A percentile compares a stretch with the other conserved stretches of the same genome.
phyloP scores from a whole-genome alignment of 1,284 basidiomycete genomes.

The Ustilago sp. region DNA sequence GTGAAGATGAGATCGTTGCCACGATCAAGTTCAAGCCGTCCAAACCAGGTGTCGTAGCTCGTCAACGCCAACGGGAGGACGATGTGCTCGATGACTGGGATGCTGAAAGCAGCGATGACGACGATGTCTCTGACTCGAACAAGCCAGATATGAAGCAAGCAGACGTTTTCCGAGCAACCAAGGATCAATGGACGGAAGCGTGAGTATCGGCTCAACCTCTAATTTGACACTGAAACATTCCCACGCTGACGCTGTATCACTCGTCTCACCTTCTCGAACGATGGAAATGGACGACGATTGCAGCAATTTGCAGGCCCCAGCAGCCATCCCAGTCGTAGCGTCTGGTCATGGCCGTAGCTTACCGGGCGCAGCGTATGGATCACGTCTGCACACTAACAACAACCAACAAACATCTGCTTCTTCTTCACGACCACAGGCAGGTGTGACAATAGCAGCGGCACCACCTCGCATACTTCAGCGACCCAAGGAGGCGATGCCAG shows the following conservation, averaged over 20 bases:
- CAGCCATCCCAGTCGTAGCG: conserved; percentile 22
- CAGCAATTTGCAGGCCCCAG: conserved; percentile 41
- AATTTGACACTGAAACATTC: not conserved
- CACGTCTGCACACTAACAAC: conserved; percentile 11
- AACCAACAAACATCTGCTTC: not conserved
- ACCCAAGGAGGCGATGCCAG: conserved; percentile 35
- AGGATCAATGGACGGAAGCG: conserved; percentile 45
- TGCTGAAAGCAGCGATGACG: conserved; percentile 42
- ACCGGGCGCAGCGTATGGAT: conserved; percentile 38
- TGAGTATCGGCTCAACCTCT: conserved; percentile 17
- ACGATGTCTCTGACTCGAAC: not conserved
- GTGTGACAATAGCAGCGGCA: conserved; percentile 22
- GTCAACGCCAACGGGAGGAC: conserved; percentile 20
- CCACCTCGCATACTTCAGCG: conserved; percentile 48
- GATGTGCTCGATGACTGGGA: conserved; percentile 50
- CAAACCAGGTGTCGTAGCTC: conserved; percentile 10
- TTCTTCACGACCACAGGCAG: not conserved
- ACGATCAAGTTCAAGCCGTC: conserved; percentile 44
- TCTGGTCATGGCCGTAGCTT: conserved; percentile 26
- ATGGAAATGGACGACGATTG: not conserved
- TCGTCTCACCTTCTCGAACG: not conserved
- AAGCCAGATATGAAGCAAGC: not conserved
- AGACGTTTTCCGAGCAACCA: conserved; percentile 38
- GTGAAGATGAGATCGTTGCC: conserved; percentile 21
- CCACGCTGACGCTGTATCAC: not conserved